Base-by-base conservation (phyloP, 2,329 filamentous ascomycete species). In the Hypoxylon rubiginosum region DNA sequence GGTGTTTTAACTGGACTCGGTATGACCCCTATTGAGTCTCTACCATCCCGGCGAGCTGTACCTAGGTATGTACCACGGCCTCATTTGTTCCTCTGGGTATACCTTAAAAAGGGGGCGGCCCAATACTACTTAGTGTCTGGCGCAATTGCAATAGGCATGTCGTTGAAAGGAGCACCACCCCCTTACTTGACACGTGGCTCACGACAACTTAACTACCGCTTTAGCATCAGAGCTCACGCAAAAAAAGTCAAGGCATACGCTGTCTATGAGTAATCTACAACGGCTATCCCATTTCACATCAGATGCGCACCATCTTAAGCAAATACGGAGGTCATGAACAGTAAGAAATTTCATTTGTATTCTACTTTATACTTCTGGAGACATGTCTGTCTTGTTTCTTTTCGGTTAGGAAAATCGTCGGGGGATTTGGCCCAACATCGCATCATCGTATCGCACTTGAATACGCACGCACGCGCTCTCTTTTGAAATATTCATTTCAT, bases 331-430 rank as follows among this genome's bases (percentile, higher is more conserved):
- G 45, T 39, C 24, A 19, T 62, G 48, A 66, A 68, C 55, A 19
- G 51, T 68, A 68, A 62, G 62, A 66, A 58, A 68, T 66, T 66
- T 61, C 39, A 49, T 49, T 66, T 66, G 46, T 68, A 43, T 68
- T 66, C 66, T 68, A 68, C 58, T 68, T 68, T 68, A 68, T 68
- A 66, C 58, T 63, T 51, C 28, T 54, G 46, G 43, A 57, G 30
- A 39, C 7, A 10, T 43, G 39, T 19, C 5, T 39, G 3, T 10
- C 48, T 21, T 61, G 39, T 58, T 59, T 54, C 13, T 11, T 43
- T 15, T 19, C 39, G 3, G 15, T 45, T 45, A 17, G 41, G 3
- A 19, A 19, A 43, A 58, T 61, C 60, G 30, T 19, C 28, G 43
- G 21, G 39, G 43, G 19, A 36, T 56, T 36, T 15, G 11, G 11